Conservation (phyloP, 2,329 filamentous ascomycete genomes). For the Aspergillus quadricinctus region DNA sequence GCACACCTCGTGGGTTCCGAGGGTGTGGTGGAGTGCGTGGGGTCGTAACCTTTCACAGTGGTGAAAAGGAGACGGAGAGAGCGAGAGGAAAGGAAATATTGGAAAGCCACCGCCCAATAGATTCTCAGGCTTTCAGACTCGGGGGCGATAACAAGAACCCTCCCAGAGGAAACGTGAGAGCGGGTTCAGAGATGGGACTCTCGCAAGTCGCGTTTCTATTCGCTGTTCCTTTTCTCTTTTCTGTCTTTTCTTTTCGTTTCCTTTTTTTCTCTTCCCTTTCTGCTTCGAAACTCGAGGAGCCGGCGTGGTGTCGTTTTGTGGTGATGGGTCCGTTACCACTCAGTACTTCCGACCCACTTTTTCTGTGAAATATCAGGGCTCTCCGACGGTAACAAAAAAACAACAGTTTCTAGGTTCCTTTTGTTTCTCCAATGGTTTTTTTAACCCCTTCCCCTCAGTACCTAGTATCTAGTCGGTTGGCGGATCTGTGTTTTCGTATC, state of each 20-base stretch:
- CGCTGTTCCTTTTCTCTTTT: constrained; percentile 6
- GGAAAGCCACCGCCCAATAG: neutral
- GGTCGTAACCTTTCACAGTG: constrained; percentile 21
- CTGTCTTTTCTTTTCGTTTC: neutral
- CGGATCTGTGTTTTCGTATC: neutral
- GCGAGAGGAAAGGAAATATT: constrained; percentile 8
- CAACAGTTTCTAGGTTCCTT: constrained; percentile 3
- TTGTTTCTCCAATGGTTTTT: constrained; percentile 5
- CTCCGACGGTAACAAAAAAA: constrained; percentile 1
- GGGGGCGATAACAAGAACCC: neutral
- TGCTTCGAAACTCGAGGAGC: constrained; percentile 7
- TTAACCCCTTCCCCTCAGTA: constrained; percentile 18
- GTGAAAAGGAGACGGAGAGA: constrained; percentile 2
- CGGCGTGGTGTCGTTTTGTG: constrained; percentile 20
- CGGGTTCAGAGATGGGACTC: neutral
- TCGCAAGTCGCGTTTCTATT: constrained; percentile 15
- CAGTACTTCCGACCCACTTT: constrained; percentile 12
- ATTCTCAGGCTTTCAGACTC: neutral
- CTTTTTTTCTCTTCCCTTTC: constrained; percentile 1
- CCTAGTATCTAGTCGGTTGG: neutral
- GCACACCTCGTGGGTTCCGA: constrained; percentile 38
- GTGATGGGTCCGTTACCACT: constrained; percentile 19
- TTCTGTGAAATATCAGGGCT: constrained; percentile 13
- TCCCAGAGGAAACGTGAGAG: neutral
- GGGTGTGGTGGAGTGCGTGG: constrained; percentile 31